phyloP scores from a whole-genome alignment of 129 eudicot genomes.

The Lonicera japonica region DNA sequence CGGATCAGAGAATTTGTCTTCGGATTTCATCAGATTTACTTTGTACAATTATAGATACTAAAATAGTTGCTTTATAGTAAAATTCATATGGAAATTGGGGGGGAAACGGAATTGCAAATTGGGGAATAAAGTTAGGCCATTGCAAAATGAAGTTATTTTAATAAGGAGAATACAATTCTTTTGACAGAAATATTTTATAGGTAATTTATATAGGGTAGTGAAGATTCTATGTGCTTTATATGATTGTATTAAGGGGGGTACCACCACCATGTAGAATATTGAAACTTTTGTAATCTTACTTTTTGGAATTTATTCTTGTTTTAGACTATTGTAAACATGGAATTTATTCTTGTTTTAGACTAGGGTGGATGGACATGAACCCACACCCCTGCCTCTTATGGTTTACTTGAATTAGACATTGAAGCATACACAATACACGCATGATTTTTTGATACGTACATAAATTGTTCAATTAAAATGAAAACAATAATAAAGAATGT shows the following conservation, averaged over 20 bases:
- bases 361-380: no score
- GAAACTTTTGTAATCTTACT: not conserved
- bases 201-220: not conserved
- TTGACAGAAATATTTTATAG: not conserved
- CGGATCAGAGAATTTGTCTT: constrained; percentile 2
- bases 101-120: no score
- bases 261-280: not conserved
- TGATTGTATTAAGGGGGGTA: not conserved
- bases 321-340: not conserved
- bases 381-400: no score
- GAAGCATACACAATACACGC: no score
- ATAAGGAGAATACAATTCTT: not conserved
- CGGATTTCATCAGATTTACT: not conserved
- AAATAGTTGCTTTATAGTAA: not conserved
- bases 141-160: not conserved
- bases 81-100: not conserved
- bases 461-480: no score
- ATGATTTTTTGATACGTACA: no score
- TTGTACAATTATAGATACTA: not conserved
- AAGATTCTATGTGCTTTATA: not conserved
- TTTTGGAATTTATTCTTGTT: not conserved
- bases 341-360: no score
- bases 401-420: no score
- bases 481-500: no score
- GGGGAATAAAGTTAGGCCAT: not conserved